Evolutionary conservation across 2,329 filamentous ascomycete genomes (phyloP), one percentile per base, ranked within the genome.

Genomic region (Clonostachys sp.): DNA sequence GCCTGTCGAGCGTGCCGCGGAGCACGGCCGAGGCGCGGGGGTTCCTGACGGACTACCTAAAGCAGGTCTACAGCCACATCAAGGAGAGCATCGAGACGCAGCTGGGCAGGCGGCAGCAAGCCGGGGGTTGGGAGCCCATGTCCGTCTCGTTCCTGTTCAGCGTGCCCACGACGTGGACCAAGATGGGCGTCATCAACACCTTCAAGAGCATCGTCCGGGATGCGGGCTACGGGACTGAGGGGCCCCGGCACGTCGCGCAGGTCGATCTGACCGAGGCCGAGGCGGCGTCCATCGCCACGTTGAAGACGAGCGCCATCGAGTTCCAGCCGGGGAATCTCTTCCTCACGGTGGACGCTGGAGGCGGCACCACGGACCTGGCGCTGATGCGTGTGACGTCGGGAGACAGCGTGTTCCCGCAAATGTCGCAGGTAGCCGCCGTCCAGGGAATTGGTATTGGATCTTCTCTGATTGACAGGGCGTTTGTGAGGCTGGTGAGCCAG

Each of bases 121-220:
- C 56, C 46, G 59, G 61, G 3, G 68, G 70, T 12, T 78, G 75
- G 75, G 56, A 54, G n/a, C 58, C 57, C 38, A 66, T 75, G 46
- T 61, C 61, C 0, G 71, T 81, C 2, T 69, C 74, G 38, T 82
- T 80, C 53, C 60, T 80, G 9, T 81, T 81, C 59, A 77, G 73
- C 42, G 76, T 80, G 1, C 78, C 78, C 1, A 81, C 78, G 2
- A 81, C 78, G 0, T 82, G 78, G 78, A 67, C 65, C 10, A 72
- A 63, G 3, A 63, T 74, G 48, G 66, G 67, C 8, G 71, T 73
- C 3, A 72, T 80, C 45, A 77, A 80, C 57, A 61, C 58, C 6
- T 81, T 79, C 60, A 74, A 74, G 48, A 55, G 55, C 2, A 69
- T 77, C 33, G 71, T 80, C 4, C 54, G 57, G 13, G 58, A 65